phyloP scores from a whole-genome alignment of 495 filamentous ascomycete genomes.

The Aspergillus egyptiacus region DNA sequence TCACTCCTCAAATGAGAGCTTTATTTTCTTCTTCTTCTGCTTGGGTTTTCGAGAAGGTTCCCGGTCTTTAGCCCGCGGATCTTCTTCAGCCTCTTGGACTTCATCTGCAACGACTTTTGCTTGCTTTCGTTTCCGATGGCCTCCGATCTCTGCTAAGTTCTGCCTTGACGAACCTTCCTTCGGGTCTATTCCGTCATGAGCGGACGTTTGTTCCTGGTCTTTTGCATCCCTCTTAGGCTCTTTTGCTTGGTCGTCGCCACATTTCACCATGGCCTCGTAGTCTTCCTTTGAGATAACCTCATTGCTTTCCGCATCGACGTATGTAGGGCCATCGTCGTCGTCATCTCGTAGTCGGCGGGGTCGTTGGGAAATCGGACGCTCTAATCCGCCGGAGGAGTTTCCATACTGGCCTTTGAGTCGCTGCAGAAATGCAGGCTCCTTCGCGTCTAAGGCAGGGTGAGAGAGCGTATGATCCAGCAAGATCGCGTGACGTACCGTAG shows the following conservation, averaged over 20 bases:
- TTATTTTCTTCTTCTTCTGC: constrained; percentile 43
- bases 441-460: constrained; percentile 28
- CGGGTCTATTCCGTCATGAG: constrained; percentile 9
- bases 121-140: constrained; percentile 41
- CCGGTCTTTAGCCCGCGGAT: constrained; percentile 20
- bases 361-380: constrained; percentile 33
- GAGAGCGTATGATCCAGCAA: not conserved
- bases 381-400: constrained; percentile 33
- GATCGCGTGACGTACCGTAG: constrained; percentile 32
- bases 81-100: constrained; percentile 21
- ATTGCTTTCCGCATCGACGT: constrained; percentile 45
- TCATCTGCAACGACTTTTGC: constrained; percentile 38
- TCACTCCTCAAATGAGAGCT: constrained; percentile 40
- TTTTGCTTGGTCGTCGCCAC: constrained; percentile 14
- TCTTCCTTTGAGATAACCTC: constrained; percentile 45
- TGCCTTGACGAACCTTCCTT: constrained; percentile 27
- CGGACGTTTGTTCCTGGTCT: constrained; percentile 7
- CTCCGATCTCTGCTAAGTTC: constrained; percentile 39
- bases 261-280: constrained; percentile 36
- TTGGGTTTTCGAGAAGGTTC: constrained; percentile 32
- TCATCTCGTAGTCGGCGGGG: constrained; percentile 33
- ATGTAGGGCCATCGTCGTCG: constrained; percentile 44
- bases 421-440: constrained; percentile 46
- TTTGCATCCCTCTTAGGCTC: constrained; percentile 9
- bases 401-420: constrained; percentile 40